These are phyloP conservation scores for Tribonema minus DNA, from an alignment of 108 stramenopile species.

Conservation along the genomic window DNA sequence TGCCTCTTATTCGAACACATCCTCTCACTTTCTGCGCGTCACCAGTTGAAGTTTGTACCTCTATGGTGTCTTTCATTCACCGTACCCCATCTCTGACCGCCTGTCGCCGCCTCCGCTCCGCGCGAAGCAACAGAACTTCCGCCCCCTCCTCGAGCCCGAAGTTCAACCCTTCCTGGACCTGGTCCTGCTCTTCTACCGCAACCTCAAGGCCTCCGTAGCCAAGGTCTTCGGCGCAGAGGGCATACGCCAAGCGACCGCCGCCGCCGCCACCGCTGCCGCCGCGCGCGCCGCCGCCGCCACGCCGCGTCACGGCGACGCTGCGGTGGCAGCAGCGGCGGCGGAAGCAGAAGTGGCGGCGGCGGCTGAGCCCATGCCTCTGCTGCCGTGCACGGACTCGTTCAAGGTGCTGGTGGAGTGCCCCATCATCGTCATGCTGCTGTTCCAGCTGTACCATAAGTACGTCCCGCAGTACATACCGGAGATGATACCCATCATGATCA, in stretches of 20 bases:
- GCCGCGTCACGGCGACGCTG: slow-evolving; percentile 14
- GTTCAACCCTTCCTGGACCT: slow-evolving; percentile 76
- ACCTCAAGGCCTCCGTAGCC: slow-evolving; percentile 59
- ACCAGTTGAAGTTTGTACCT: no score
- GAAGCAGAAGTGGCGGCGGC: not conserved
- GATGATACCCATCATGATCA: slow-evolving; percentile 80
- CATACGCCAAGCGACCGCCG: slow-evolving; percentile 31
- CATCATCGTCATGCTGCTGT: slow-evolving; percentile 80
- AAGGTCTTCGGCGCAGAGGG: slow-evolving; percentile 59
- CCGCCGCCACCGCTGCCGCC: slow-evolving; percentile 23
- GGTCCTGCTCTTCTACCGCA: slow-evolving; percentile 59
- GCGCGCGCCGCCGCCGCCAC: slow-evolving; percentile 4
- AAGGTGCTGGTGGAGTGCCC: slow-evolving; percentile 83
- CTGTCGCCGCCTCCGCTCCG: no score
- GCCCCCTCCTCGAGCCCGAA: slow-evolving; percentile 64
- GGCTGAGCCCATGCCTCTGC: slow-evolving; percentile 9
- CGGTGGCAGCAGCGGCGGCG: not conserved
- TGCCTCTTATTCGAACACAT: no score
- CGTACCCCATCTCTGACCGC: no score
- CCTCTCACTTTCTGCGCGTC: no score
- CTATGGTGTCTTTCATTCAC: no score
- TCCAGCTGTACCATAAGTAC: slow-evolving; percentile 80
- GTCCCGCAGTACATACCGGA: slow-evolving; percentile 70
- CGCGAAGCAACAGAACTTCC: no score
- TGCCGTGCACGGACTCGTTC: slow-evolving; percentile 30